phyloP scores from a whole-genome alignment of 768 basidiomycete genomes.

The Mycena epipterygia region DNA sequence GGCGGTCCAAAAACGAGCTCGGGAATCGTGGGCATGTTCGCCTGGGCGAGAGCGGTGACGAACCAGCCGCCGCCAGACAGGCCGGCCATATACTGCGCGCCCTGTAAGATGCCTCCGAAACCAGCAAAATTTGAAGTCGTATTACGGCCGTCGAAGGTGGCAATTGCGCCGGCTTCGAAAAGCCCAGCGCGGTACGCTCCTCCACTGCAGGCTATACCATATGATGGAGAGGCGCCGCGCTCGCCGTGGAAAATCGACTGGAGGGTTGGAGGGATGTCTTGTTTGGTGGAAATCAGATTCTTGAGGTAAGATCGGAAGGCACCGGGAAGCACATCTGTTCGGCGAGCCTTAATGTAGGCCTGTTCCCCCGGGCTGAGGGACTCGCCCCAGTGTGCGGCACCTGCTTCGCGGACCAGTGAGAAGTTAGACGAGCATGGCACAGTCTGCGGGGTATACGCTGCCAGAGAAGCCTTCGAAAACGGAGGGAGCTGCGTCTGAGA shows the following conservation, averaged over 20 bases:
- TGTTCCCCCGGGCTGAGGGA: constrained; percentile 51
- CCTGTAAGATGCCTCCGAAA: constrained; percentile 64
- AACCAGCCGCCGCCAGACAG: constrained; percentile 60
- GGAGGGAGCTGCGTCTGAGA: constrained; percentile 25
- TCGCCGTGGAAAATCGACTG: constrained; percentile 43
- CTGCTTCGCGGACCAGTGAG: constrained; percentile 19
- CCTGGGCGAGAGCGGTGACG: constrained; percentile 54
- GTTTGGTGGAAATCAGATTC: constrained; percentile 48
- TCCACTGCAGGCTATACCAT: constrained; percentile 67
- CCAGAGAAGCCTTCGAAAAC: constrained; percentile 22
- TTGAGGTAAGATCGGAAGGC: constrained; percentile 57
- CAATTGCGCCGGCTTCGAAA: constrained; percentile 63
- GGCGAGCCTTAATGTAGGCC: constrained; percentile 52
- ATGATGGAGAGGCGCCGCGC: constrained; percentile 44
- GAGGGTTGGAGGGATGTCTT: constrained; percentile 51
- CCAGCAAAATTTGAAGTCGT: constrained; percentile 54
- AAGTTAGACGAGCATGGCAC: constrained; percentile 11
- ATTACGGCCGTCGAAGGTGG: constrained; percentile 63
- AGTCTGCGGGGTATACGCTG: constrained; percentile 24
- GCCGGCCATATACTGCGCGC: constrained; percentile 64
- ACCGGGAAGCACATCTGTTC: constrained; percentile 48
- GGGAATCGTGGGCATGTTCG: constrained; percentile 54
- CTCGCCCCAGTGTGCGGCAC: neutral
- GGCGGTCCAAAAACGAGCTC: constrained; percentile 50
- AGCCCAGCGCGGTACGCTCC: constrained; percentile 70